phyloP scores from a whole-genome alignment of 2,329 filamentous ascomycete genomes.

The Aspergillus hiratsukae region DNA sequence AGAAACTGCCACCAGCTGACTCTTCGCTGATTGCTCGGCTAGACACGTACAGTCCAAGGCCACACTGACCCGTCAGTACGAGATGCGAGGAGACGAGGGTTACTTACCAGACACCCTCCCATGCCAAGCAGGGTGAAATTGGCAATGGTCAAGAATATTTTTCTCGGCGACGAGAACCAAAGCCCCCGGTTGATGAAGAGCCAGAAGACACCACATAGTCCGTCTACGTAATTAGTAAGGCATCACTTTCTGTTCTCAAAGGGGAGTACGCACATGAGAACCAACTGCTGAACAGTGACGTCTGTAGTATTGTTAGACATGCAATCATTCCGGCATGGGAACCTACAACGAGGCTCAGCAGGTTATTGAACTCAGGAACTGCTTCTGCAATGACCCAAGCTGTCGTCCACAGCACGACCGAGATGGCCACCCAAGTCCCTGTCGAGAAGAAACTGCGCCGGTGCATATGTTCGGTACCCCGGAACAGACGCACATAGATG shows the following conservation, averaged over 20 bases:
- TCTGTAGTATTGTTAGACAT: slow-evolving; percentile 15
- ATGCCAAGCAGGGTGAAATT: slow-evolving; percentile 20
- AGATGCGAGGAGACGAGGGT: background rate
- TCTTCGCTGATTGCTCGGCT: slow-evolving; percentile 24
- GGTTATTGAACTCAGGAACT: slow-evolving; percentile 62
- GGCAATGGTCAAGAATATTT: slow-evolving; percentile 22
- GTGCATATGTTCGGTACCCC: slow-evolving; percentile 50
- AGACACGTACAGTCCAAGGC: slow-evolving; percentile 24
- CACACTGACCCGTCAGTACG: slow-evolving; percentile 13
- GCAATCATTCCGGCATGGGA: background rate
- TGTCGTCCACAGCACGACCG: slow-evolving; percentile 51
- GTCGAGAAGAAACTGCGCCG: slow-evolving; percentile 46
- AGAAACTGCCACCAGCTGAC: slow-evolving; percentile 17
- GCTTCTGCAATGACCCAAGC: slow-evolving; percentile 64
- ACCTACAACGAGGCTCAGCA: slow-evolving; percentile 54
- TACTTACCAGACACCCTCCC: slow-evolving; percentile 18
- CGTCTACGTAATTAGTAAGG: background rate
- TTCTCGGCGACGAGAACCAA: slow-evolving; percentile 27
- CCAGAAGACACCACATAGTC: slow-evolving; percentile 30
- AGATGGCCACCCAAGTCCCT: slow-evolving; percentile 55
- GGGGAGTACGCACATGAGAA: slow-evolving; percentile 48
- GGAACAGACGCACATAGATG: slow-evolving; percentile 61
- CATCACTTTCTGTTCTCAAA: slow-evolving; percentile 4
- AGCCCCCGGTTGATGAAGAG: slow-evolving; percentile 30
- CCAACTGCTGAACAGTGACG: slow-evolving; percentile 59